A percentile compares a stretch with the other conserved stretches of the same genome.
These are phyloP conservation scores for Saturnispora mendoncae DNA, from an alignment of 805 yeast genomes.

Conservation along the genomic window DNA sequence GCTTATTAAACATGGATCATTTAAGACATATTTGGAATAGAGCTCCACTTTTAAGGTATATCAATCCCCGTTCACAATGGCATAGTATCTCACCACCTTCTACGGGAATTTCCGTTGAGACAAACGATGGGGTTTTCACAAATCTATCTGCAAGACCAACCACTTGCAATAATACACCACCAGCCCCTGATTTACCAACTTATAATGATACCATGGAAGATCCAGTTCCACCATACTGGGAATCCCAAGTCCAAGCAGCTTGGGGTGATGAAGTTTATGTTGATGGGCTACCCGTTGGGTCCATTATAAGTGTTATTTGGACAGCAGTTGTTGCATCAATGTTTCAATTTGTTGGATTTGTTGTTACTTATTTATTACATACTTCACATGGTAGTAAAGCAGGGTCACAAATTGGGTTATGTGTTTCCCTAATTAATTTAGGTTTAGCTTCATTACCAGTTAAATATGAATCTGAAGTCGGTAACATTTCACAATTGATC, in stretches of 20 bases:
- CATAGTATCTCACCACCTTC: constrained; percentile 15
- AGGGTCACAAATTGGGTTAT: constrained; percentile 89
- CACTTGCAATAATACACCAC: constrained; percentile 35
- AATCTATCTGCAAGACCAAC: constrained; percentile 83
- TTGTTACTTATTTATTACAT: constrained; percentile 81
- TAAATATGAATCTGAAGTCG: constrained; percentile 16
- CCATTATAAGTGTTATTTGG: constrained; percentile 83
- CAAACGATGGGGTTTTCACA: constrained; percentile 84
- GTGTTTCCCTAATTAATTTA: constrained; percentile 68
- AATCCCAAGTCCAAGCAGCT: constrained; percentile 73
- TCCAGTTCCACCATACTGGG: constrained; percentile 96
- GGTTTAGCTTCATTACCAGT: constrained; percentile 52
- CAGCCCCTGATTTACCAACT: constrained; percentile 65
- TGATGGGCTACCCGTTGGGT: constrained; percentile 94
- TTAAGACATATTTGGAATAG: constrained; percentile 14
- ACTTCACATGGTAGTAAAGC: constrained; percentile 96
- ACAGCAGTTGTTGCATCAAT: constrained; percentile 81
- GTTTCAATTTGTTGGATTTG: constrained; percentile 89
- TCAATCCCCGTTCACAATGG: constrained; percentile 21
- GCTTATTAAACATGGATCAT: constrained; percentile 8
- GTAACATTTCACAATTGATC: constrained; percentile 24
- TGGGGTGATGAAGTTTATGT: constrained; percentile 80
- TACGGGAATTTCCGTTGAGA: constrained; percentile 17
- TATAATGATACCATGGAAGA: constrained; percentile 95
- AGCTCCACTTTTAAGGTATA: constrained; percentile 25